Evolutionary conservation across 257 asterid genomes (phyloP), one percentile per base, ranked within the genome.

Genomic region (Salvia miltiorrhiza): DNA sequence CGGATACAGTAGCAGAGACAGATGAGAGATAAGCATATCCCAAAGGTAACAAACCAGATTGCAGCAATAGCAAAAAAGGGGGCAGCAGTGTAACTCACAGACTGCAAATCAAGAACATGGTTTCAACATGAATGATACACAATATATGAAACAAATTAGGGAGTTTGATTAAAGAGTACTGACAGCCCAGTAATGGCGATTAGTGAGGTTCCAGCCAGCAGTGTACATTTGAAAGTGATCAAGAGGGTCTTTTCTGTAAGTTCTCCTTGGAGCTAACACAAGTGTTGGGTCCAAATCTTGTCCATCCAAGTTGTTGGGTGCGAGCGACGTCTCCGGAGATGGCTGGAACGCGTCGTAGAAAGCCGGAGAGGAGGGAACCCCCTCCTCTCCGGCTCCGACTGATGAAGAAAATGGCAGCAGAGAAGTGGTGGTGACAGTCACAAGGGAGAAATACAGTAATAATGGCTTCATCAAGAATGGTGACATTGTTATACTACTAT

Each of bases 151-250:
- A 4, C 2, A 1, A 26, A 26, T 26, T 26, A 26, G 30, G 30
- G 4, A 26, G 30, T 26, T n/a, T n/a, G n/a, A n/a, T 33, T 5
- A 33, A 33, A 1, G 44, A 83, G n/a, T n/a, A n/a, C 97, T 80
- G 72, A 90, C 95, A 67, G 96, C 91, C 97, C 97, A 88, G 78
- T 92, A 92, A 76, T 92, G 97, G 32, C 67, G 67, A 56, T 80
- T 78, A 45, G 79, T 84, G 69, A 92, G 81, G 77, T 92, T 89
- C 97, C 96, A 92, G 0, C 97, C 97, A 23, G 94, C 95, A 0
- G 84, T 74, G 69, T 92, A 92, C 62, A 70, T 86, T 45, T 81
- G 60, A 60, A 89, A 89, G 33, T 54, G 76, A 74, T 86, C 44
- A 1, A 92, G 73, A 73, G 97, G 97, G 76, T 92, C 97, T 83